Evolutionary conservation across 768 basidiomycete genomes (phyloP), one percentile per base, ranked within the genome.

Genomic region (Lentinula detonsa): DNA sequence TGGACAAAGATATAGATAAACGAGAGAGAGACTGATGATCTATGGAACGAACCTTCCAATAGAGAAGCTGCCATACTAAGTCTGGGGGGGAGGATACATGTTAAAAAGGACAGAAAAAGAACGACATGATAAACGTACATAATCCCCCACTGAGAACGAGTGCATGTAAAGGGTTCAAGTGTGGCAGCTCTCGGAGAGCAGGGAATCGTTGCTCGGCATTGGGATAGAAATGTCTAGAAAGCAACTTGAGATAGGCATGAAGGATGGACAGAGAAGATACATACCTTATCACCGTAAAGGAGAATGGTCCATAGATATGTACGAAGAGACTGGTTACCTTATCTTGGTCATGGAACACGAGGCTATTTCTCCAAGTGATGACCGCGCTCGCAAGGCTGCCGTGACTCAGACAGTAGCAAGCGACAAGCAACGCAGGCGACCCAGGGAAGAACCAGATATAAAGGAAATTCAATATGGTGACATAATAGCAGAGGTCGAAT

Each of bases 351-450:
- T 99, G 97, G 76, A 99, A 99, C 2, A 99, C 97, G 23, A 99
- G 85, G 65, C 93, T 95, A 69, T 99, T 99, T 63, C 97, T 83
- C 97, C 97, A 99, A 9, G 96, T 98, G 66, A 98, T 92, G 53
- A 98, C 95, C 0, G 96, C 95, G 56, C 91, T 93, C 0, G 93
- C 95, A 35, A 97, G 82, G 0, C 91, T 84, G 0, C 95, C 97
- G 70, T 97, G 88, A 0, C 93, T 91, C 28, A 98, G 81, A 65
- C 92, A 91, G 69, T 97, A 98, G 68, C 93, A 95, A 4, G 95
- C 92, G 54, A 93, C 84, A 74, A 96, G 98, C 16, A 98, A 80
- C 2, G 84, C 77, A 5, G 88, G 77, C 61, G 82, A 93, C 4
- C 78, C 76, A 0, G 97, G 96, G 63, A 96, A 76, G 49, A 93